Evolutionary conservation across 495 filamentous ascomycete genomes (phyloP).

Genomic region (Penicillium desertorum): DNA sequence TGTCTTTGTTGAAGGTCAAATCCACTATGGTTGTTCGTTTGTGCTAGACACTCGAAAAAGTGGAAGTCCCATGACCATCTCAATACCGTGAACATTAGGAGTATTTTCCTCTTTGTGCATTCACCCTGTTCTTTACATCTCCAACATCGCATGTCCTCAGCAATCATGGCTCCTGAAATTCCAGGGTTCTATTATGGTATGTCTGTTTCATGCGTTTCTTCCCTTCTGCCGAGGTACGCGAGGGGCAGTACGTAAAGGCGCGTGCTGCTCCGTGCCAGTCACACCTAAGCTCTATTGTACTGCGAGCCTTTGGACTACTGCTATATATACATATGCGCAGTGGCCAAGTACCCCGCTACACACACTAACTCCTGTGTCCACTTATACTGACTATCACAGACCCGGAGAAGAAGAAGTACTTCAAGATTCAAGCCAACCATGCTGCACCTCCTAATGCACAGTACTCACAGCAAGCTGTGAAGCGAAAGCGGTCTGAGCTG

Average conservation of each 20-base stretch:
- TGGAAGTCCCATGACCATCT: neutral
- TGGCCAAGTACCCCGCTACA: neutral
- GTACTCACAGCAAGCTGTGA: conserved; percentile 50
- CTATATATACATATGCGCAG: neutral
- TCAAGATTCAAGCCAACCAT: conserved; percentile 53
- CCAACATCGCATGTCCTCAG: neutral
- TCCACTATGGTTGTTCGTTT: neutral
- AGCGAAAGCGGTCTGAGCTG: conserved; percentile 38
- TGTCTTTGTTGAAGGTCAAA: neutral
- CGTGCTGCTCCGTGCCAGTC: neutral
- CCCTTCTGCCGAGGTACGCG: neutral
- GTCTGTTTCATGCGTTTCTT: conserved; percentile 8
- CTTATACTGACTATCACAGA: conserved; percentile 28
- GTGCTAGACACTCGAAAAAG: conserved; percentile 7
- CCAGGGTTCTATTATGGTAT: conserved; percentile 51
- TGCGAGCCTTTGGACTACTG: neutral
- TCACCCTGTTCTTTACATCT: neutral
- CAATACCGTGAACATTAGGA: neutral
- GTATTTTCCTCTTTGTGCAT: neutral
- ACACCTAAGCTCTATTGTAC: neutral
- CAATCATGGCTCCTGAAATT: conserved; percentile 50
- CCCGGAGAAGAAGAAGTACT: conserved; percentile 58
- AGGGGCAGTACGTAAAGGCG: neutral
- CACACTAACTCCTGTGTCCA: neutral
- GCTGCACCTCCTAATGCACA: conserved; percentile 41